Evolutionary conservation across 2,329 filamentous ascomycete genomes (phyloP).

Genomic region (Fusarium chlamydosporum): DNA sequence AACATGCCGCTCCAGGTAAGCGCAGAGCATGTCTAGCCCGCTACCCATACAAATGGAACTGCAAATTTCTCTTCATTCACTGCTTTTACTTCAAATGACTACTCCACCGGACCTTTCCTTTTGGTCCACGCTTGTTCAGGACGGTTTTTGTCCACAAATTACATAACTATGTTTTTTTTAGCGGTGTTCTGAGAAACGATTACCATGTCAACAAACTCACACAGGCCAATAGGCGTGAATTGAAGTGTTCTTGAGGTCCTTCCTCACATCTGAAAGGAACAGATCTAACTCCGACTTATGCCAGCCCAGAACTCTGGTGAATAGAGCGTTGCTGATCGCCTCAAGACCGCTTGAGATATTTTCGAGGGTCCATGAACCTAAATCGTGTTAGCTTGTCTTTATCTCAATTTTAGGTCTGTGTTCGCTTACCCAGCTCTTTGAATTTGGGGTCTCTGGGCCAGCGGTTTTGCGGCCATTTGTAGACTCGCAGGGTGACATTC

Average conservation of each 20-base stretch:
- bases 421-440: slow-evolving; percentile 61
- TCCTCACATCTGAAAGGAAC: slow-evolving; percentile 46
- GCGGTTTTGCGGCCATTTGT: slow-evolving; percentile 62
- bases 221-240: slow-evolving; percentile 52
- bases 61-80: background rate
- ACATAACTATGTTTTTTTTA: slow-evolving; percentile 1
- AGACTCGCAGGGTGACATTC: slow-evolving; percentile 61
- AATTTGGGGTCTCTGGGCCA: slow-evolving; percentile 65
- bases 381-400: rapidly evolving
- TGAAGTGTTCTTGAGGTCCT: slow-evolving; percentile 45
- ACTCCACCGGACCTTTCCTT: background rate
- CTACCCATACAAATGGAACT: background rate
- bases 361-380: slow-evolving; percentile 33
- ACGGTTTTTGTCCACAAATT: slow-evolving; percentile 15
- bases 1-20: background rate
- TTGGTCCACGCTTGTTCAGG: background rate
- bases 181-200: background rate
- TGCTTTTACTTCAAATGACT: too few relatives aligned
- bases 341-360: slow-evolving; percentile 46
- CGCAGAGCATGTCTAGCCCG: background rate
- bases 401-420: rapidly evolving
- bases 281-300: slow-evolving; percentile 44
- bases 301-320: slow-evolving; percentile 51
- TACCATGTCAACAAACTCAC: slow-evolving; percentile 24
- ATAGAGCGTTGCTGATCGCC: slow-evolving; percentile 46